phyloP scores from a whole-genome alignment of 441 rosid species.

The Adansonia madagascariensis region DNA sequence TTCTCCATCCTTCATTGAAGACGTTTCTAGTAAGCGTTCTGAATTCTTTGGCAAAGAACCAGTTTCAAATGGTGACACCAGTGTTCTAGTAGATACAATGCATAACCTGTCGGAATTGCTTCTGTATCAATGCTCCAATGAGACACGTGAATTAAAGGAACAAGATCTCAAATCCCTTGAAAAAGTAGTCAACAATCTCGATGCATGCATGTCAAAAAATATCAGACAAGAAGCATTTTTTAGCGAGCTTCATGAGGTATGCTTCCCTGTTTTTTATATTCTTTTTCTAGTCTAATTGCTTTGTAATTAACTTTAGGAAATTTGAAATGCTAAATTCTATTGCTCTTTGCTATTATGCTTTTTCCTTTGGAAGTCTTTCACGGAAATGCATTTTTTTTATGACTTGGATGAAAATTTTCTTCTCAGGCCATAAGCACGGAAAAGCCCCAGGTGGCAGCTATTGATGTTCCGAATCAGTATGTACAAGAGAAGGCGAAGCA shows the following conservation, averaged over 20 bases:
- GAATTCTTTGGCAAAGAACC: slow-evolving; percentile 34
- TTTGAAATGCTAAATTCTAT: slow-evolving; percentile 8
- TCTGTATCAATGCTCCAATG: slow-evolving; percentile 56
- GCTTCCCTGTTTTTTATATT: slow-evolving; percentile 18
- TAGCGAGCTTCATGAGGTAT: slow-evolving; percentile 56
- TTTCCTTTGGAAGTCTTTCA: slow-evolving; percentile 16
- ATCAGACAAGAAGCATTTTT: slow-evolving; percentile 39
- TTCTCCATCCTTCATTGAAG: slow-evolving; percentile 44
- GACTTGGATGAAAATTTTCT: slow-evolving; percentile 19
- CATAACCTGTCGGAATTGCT: slow-evolving; percentile 72
- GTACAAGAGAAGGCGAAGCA: slow-evolving; percentile 34
- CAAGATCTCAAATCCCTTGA: slow-evolving; percentile 59
- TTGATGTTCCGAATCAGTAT: slow-evolving; percentile 30
- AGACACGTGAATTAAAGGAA: slow-evolving; percentile 50
- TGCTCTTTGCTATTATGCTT: background rate
- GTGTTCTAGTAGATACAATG: slow-evolving; percentile 50
- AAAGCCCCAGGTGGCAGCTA: slow-evolving; percentile 28
- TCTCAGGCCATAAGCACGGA: slow-evolving; percentile 41
- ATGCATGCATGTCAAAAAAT: slow-evolving; percentile 51
- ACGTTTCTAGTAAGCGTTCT: slow-evolving; percentile 38
- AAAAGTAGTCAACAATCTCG: slow-evolving; percentile 57
- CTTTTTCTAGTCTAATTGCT: slow-evolving; percentile 16
- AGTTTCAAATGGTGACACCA: slow-evolving; percentile 47
- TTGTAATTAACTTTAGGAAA: background rate
- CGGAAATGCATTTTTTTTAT: slow-evolving; percentile 21